Evolutionary conservation across 2,329 filamentous ascomycete species (phyloP), one percentile per base, ranked within the genome.

Genomic region (Fusarium nodosum): DNA sequence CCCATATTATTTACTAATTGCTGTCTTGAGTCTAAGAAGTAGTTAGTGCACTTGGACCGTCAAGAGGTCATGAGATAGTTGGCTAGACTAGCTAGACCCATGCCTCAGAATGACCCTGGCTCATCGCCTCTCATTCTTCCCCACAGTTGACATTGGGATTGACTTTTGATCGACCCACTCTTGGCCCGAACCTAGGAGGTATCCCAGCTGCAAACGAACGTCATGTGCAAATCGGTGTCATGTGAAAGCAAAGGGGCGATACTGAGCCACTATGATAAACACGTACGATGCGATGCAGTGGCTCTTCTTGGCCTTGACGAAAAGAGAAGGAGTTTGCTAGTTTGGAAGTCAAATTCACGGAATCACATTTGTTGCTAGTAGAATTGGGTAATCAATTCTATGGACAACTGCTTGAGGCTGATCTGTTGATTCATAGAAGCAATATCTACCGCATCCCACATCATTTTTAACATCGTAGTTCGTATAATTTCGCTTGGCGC

Each of bases 171-270:
- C 39, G 67, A 50, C 62, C 71, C 71, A 72, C 68, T 52, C 45
- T 41, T 55, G 42, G 20, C 41, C 57, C 33, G 44, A 56, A 41
- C 36, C 46, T 60, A 53, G 55, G 63, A 57, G 62, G 60, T 30
- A 55, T 55, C 39, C 39, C 38, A 42, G n/a, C 60, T 46, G 47
- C 45, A 64, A 63, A 60, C 60, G 52, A 56, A 60, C 59, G 55
- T 69, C 72, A 73, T 73, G 72, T 68, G 72, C 58, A 55, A 65
- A 34, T 42, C 9, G 26, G 42, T 73, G 62, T 73, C 72, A 74
- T 74, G 72, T 74, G 72, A 74, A 68, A 65, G 54, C 39, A 46
- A 31, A 56, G 39, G 54, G 62, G 66, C 66, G 45, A 59, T 41
- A 47, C 66, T 66, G 44, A 69, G 66, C 66, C 66, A 69, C 66